Percentiles rank a stretch among this genome's conserved stretches.
Conservation (phyloP, 2,329 filamentous ascomycete genomes). For the Aspergillus terreus region DNA sequence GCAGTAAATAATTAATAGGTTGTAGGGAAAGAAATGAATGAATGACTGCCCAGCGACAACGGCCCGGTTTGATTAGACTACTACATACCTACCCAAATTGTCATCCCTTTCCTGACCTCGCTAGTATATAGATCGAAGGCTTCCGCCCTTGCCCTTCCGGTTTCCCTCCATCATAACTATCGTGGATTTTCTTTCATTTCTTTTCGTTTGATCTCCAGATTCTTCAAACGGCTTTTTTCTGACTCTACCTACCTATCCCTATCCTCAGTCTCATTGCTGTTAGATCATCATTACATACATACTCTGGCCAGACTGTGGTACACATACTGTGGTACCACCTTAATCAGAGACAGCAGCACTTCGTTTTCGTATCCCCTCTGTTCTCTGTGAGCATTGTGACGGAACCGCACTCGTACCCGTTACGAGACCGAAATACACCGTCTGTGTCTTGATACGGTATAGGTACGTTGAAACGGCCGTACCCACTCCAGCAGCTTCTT, state of each 20-base stretch:
- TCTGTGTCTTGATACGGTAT: conserved; percentile 4
- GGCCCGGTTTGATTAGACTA: conserved; percentile 15
- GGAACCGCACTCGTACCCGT: conserved; percentile 6
- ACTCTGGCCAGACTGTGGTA: background rate
- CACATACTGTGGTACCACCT: background rate
- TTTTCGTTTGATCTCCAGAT: background rate
- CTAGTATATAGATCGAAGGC: conserved; percentile 17
- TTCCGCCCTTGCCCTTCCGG: conserved; percentile 3
- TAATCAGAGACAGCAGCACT: too few species aligned
- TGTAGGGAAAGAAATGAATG: background rate
- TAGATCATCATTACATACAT: conserved; percentile 17
- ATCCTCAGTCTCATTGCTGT: conserved; percentile 9
- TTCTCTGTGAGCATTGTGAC: conserved; percentile 2
- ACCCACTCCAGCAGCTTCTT: conserved; percentile 20
- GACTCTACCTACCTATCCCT: conserved; percentile 3
- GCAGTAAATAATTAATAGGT: background rate
- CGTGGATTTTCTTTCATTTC: background rate
- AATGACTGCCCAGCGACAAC: conserved; percentile 14
- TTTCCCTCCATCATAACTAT: background rate
- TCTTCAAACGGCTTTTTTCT: background rate
- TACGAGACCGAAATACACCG: background rate
- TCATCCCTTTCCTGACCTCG: conserved; percentile 15
- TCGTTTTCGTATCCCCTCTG: background rate
- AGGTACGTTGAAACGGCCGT: conserved; percentile 9
- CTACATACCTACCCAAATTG: conserved; percentile 10